Evolutionary conservation across 768 basidiomycete genomes (phyloP).

Genomic region (Clitopilus hobsonii): DNA sequence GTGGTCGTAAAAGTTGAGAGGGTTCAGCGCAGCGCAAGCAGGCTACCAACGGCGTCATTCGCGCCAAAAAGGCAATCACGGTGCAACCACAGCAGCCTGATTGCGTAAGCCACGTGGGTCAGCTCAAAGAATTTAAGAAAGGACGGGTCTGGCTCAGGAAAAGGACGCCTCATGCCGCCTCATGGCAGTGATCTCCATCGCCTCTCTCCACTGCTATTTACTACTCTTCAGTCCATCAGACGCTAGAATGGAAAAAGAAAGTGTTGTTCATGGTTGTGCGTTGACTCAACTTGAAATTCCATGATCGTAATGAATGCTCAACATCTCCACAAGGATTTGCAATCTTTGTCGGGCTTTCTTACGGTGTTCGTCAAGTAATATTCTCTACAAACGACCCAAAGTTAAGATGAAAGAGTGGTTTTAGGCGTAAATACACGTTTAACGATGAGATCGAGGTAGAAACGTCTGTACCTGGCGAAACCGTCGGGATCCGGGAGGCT

Average conservation of each 20-base stretch:
- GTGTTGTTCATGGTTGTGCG: too few relatives aligned
- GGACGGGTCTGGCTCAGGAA: too few relatives aligned
- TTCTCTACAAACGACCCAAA: not conserved
- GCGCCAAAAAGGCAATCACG: conserved; percentile 1
- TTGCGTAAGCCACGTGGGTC: not conserved
- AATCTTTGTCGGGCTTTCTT: not conserved
- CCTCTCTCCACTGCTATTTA: not conserved
- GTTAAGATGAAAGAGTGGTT: not conserved
- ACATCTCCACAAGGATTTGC: not conserved
- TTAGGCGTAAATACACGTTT: not conserved
- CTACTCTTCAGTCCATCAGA: not conserved
- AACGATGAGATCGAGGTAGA: not conserved
- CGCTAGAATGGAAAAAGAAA: not conserved
- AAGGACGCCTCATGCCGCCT: too few relatives aligned
- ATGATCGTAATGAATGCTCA: not conserved
- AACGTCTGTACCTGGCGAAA: not conserved
- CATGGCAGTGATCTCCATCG: not conserved
- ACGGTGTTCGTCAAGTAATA: not conserved
- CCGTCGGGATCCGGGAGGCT: conserved; percentile 1
- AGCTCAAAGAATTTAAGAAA: not conserved
- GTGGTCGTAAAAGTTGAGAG: conserved; percentile 9
- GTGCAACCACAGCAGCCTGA: not conserved
- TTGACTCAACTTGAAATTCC: too few relatives aligned
- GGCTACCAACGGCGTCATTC: conserved; percentile 2
- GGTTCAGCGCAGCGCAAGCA: not conserved